Conservation (phyloP, 371 early-diverging fungal genomes). For the Mucor indicus region DNA sequence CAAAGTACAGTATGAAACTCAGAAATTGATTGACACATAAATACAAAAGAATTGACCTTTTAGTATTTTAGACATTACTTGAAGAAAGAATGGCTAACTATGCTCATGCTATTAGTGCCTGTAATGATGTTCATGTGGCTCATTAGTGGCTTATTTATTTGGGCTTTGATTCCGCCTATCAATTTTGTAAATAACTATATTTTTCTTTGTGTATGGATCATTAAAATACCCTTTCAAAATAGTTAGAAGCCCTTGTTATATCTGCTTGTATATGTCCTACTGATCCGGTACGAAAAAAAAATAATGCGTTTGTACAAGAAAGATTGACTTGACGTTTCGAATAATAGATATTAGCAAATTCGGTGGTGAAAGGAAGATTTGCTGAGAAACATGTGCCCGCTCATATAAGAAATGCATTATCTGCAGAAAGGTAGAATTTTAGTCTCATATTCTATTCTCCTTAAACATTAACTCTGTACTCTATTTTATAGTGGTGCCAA, state of each 20-base stretch:
- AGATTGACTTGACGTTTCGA: no score
- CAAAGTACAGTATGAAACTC: conserved; percentile 58
- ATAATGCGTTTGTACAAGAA: no score
- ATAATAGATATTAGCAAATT: conserved; percentile 86
- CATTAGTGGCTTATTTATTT: conserved; percentile 70
- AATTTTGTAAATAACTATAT: conserved; percentile 47
- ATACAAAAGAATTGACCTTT: no score
- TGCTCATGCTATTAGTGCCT: conserved; percentile 78
- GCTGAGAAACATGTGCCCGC: conserved; percentile 90
- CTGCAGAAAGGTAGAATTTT: conserved; percentile 71
- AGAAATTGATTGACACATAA: no score
- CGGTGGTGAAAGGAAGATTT: conserved; percentile 93
- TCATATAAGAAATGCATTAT: conserved; percentile 83
- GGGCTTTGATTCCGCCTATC: conserved; percentile 58
- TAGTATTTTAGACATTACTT: conserved; percentile 38
- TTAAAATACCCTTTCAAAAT: conserved; percentile 16
- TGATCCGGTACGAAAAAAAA: conserved; percentile 83
- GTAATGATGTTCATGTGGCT: conserved; percentile 89
- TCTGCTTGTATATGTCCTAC: conserved; percentile 94
- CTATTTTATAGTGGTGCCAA: conserved; percentile 83
- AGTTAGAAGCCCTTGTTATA: conserved; percentile 74
- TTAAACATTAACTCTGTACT: neutral
- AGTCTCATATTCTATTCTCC: neutral
- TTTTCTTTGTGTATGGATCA: neutral
- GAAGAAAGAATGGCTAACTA: conserved; percentile 59